Base-by-base conservation (phyloP, 2,329 filamentous ascomycete species). In the Hypocreales sp. region DNA sequence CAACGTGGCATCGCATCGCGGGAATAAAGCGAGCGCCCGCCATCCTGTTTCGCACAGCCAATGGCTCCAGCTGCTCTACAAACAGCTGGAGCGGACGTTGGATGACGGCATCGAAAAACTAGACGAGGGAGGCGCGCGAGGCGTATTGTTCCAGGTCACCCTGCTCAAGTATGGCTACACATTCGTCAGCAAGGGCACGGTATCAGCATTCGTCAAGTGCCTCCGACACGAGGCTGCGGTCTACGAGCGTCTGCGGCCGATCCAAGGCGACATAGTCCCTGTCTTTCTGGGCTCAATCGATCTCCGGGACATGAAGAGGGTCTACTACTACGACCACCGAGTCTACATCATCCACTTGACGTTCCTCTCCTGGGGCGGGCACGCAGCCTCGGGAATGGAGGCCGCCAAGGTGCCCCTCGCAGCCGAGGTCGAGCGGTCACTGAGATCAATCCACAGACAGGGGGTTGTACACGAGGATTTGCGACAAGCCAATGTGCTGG, bases 111-210 rank as follows among this genome's bases (percentile, higher is more conserved):
- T 52, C 15, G 29, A 32, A 2, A 36, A 27, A 7, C 30, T 58
- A 0, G 33, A 38, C 7, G 13, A 39, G n/a, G 31, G 39, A 16
- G 50, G 57, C 5, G 36, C 53, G 1, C 44, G 49, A 6, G 48
- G 55, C n/a, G 51, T 48, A 5, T 37, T 61, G 5, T 62, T 64
- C 35, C 40, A 47, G 29, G 38, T 62, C 4, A 55, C 48, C 8
- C 43, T 63, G 21, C 36, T 51, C 15, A 39, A 32, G 3, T 49
- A 60, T 33, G 48, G 55, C 33, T 63, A 62, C 40, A 58, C 48
- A 2, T 53, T 63, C 23, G 40, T 55, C 16, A 41, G 47, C 26
- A 64, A 64, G 36, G 50, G 50, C 14, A 60, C 47, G 2, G 40
- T 52, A 3, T 15, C 10, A 13, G 42, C 32, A 12, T 54, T 53